phyloP scores from a whole-genome alignment of 176 grass and related monocot genomes.

The Thalia dealbata region DNA sequence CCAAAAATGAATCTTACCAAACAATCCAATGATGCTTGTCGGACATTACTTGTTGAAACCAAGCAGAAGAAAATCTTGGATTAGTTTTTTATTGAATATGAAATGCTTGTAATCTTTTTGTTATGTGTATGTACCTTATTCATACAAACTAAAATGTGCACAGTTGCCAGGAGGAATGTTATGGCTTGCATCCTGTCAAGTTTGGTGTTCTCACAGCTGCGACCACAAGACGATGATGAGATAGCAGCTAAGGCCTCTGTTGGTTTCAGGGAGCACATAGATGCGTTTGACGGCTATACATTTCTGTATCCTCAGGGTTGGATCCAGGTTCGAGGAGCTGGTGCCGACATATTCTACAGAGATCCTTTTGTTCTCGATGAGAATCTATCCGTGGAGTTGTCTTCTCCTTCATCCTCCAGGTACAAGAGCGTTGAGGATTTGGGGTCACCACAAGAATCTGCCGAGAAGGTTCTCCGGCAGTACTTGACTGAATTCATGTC shows the following conservation, averaged over 20 bases:
- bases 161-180: slow-evolving; percentile 78
- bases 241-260: slow-evolving; percentile 34
- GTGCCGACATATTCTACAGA: slow-evolving; percentile 65
- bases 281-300: slow-evolving; percentile 71
- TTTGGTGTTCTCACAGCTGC: slow-evolving; percentile 27
- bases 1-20: background rate
- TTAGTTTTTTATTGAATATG: background rate
- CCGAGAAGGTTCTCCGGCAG: slow-evolving; percentile 57
- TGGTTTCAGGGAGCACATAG: slow-evolving; percentile 65
- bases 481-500: slow-evolving; percentile 83
- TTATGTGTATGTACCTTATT: slow-evolving; percentile 5
- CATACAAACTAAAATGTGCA: slow-evolving; percentile 35
- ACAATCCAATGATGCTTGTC: no score
- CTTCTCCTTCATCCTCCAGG: slow-evolving; percentile 66
- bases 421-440: slow-evolving; percentile 52
- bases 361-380: slow-evolving; percentile 59
- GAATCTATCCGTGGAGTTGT: slow-evolving; percentile 75
- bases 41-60: background rate
- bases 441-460: slow-evolving; percentile 47
- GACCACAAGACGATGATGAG: slow-evolving; percentile 18
- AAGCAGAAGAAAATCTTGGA: background rate
- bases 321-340: slow-evolving; percentile 71
- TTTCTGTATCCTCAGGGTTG: slow-evolving; percentile 64
- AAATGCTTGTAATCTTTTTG: slow-evolving; percentile 6
- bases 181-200: slow-evolving; percentile 53